These are phyloP conservation scores for Auricularia sp. DNA, from an alignment of 768 basidiomycete genomes.

Conservation along the genomic window DNA sequence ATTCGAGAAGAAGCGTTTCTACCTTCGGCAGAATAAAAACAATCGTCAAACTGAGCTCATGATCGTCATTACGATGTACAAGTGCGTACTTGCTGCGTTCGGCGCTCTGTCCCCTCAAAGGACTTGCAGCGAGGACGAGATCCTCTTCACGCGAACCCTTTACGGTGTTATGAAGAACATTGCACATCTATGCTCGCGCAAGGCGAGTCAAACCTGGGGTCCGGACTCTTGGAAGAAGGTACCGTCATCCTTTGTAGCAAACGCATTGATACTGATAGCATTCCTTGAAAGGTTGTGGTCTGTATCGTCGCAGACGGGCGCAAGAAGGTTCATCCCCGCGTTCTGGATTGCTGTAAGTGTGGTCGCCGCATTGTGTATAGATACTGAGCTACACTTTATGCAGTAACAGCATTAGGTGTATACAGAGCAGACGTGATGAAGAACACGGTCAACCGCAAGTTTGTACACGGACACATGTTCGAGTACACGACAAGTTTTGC, in stretches of 20 bases:
- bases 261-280: not conserved
- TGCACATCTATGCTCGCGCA: conserved; percentile 56
- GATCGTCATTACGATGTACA: conserved; percentile 95
- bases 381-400: not conserved
- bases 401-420: conserved; percentile 79
- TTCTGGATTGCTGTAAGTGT: conserved; percentile 51
- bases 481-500: conserved; percentile 81
- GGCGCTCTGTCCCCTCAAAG: not conserved
- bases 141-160: conserved; percentile 84
- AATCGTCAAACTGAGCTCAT: conserved; percentile 81
- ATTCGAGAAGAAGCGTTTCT: conserved; percentile 75
- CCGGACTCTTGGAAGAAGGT: conserved; percentile 95
- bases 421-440: conserved; percentile 59
- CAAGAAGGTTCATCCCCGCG: conserved; percentile 59
- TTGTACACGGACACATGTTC: conserved; percentile 67
- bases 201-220: conserved; percentile 92
- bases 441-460: conserved; percentile 59
- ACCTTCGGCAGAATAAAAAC: conserved; percentile 71
- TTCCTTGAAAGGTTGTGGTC: conserved; percentile 61
- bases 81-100: conserved; percentile 46
- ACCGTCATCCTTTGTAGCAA: not conserved
- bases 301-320: conserved; percentile 88
- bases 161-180: conserved; percentile 82
- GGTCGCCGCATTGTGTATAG: conserved; percentile 7
- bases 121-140: conserved; percentile 62